Base-by-base conservation (phyloP, 1,139 yeast species). In the Blastobotrys elegans region DNA sequence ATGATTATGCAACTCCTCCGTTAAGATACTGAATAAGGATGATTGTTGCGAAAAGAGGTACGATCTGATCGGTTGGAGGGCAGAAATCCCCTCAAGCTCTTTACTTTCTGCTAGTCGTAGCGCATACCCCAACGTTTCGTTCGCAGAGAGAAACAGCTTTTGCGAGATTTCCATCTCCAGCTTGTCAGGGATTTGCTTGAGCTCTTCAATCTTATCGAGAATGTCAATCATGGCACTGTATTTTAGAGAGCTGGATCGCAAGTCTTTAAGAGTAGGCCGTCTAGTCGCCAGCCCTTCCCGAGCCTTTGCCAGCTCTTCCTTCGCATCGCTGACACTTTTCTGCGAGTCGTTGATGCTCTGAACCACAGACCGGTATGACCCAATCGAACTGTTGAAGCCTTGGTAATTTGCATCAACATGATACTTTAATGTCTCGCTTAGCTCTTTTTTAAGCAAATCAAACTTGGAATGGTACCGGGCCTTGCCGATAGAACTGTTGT, bases 401-500 rank as follows among this genome's bases (percentile, higher is more conserved):
- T 87, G 94, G 63, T 84, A 85, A 61, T 90, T 85, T n/a, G 42
- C 42, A 56, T 82, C 83, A 21, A 89, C 97, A 3, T 90, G 89
- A 30, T 70, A 68, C 52, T 84, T 76, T 43, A 90, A 70, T 17
- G 82, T 77, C 27, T 65, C 64, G 38, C 63, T 57, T 22, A 92
- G 84, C 34, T 71, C 73, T 47, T 80, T 74, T 46, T 89, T 72
- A 11, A 82, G 77, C 26, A 65, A 63, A 27, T 80, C 79, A 13
- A 90, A 80, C 51, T 77, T 70, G 14, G 70, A 70, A 49, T 74
- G 73, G 53, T 82, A 77, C 59, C 83, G 83, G 1, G 95, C 95
- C 59, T 85, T 68, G 0, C 97, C 97, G 29, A 89, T 95, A 1
- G 96, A 85, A 2, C 95, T 81, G 56, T 81, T 83, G 64, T 90